Conservation (phyloP, 768 basidiomycete species). For the Suillus cothurnatus region DNA sequence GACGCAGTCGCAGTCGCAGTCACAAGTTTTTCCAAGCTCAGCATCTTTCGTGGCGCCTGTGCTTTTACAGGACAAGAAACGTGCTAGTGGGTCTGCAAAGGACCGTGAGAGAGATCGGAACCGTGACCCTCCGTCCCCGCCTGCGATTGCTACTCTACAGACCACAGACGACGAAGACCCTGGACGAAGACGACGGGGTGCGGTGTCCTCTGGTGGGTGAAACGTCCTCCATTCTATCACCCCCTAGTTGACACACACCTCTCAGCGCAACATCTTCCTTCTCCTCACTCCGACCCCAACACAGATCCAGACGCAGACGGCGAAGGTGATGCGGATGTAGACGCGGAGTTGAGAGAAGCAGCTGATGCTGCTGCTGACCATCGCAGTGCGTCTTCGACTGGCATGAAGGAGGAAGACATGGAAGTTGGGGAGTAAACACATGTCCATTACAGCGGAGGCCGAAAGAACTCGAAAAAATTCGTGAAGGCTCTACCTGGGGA, state of each 20-base stretch:
- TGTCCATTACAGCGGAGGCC: background rate
- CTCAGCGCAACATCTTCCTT: constrained; percentile 26
- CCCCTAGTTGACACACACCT: constrained; percentile 16
- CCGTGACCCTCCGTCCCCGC: constrained; percentile 30
- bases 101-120: constrained; percentile 26
- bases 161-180: constrained; percentile 31
- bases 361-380: constrained; percentile 50
- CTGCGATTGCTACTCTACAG: constrained; percentile 34
- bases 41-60: background rate
- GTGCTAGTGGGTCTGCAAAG: background rate
- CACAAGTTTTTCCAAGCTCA: constrained; percentile 23
- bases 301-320: constrained; percentile 28
- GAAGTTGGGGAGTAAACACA: constrained; percentile 20
- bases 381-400: constrained; percentile 30
- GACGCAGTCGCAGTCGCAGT: constrained; percentile 18
- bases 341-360: constrained; percentile 52
- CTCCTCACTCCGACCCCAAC: constrained; percentile 19
- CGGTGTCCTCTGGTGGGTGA: constrained; percentile 11
- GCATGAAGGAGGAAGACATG: constrained; percentile 31
- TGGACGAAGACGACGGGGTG: constrained; percentile 32
- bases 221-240: constrained; percentile 10
- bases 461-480: background rate
- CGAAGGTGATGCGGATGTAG: constrained; percentile 40
- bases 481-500: background rate
- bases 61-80: constrained; percentile 6